Evolutionary conservation across 2,329 filamentous ascomycete genomes (phyloP).

Genomic region (Pestalotiopsis fici): DNA sequence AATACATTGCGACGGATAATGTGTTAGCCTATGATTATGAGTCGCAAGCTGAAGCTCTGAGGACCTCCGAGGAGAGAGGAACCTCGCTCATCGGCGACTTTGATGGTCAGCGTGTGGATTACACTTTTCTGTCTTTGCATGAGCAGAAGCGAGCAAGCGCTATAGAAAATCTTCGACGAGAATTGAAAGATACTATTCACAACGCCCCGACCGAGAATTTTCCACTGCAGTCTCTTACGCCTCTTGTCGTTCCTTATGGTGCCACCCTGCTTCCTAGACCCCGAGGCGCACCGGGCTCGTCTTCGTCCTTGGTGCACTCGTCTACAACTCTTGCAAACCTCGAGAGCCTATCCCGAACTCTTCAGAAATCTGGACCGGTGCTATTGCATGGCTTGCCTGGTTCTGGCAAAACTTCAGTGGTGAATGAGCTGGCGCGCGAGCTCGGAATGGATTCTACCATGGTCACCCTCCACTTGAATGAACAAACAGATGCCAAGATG

Average conservation of each 20-base stretch:
- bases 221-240: conserved; percentile 50
- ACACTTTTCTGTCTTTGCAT: conserved; percentile 66
- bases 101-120: conserved; percentile 78
- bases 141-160: conserved; percentile 56
- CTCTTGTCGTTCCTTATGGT: conserved; percentile 65
- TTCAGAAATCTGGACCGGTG: conserved; percentile 71
- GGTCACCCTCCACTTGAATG: conserved; percentile 94
- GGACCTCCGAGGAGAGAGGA: background rate
- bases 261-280: conserved; percentile 67
- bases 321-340: conserved; percentile 74
- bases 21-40: conserved; percentile 20
- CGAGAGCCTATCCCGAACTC: conserved; percentile 63
- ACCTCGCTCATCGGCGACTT: conserved; percentile 60
- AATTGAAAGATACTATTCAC: conserved; percentile 29
- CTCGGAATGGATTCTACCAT: conserved; percentile 79
- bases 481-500: conserved; percentile 97
- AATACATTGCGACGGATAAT: conserved; percentile 59
- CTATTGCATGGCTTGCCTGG: conserved; percentile 82
- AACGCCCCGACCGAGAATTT: conserved; percentile 19
- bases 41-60: background rate
- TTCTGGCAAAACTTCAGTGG: conserved; percentile 85
- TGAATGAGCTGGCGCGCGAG: conserved; percentile 78
- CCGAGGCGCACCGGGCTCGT: conserved; percentile 45
- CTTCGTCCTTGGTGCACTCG: conserved; percentile 66
- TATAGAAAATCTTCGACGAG: conserved; percentile 41